These are phyloP conservation scores for Hordeum marinum DNA, from an alignment of 176 grass and related monocot species.

Conservation along the genomic window DNA sequence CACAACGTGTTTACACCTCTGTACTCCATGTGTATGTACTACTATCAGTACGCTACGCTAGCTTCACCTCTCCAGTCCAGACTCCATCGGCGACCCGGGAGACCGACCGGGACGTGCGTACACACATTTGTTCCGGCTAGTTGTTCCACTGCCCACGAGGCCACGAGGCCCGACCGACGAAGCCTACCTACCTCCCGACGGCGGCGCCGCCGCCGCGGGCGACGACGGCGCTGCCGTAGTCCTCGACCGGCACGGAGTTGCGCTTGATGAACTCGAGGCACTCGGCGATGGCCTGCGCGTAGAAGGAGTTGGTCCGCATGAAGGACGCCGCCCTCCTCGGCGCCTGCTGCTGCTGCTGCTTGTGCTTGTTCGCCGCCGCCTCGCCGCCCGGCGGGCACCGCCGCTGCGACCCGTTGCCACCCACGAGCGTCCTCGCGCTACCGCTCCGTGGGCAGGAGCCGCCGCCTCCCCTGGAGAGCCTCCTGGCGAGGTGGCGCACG, in stretches of 20 bases:
- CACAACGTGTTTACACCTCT: not conserved
- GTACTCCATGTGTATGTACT: not conserved
- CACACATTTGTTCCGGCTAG: too few relatives aligned
- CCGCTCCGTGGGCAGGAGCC: constrained; percentile 8
- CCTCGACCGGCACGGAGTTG: constrained; percentile 55
- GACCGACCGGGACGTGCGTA: not conserved
- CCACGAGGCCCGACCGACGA: not conserved
- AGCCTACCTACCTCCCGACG: not conserved
- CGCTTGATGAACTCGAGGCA: constrained; percentile 92
- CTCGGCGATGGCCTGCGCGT: constrained; percentile 79
- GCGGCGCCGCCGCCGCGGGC: not conserved
- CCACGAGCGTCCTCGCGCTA: constrained; percentile 39
- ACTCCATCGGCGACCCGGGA: not conserved
- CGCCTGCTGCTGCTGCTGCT: not conserved
- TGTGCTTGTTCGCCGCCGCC: not conserved
- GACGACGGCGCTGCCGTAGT: constrained; percentile 26
- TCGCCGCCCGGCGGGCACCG: not conserved
- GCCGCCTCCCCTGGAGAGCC: not conserved
- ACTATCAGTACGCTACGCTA: not conserved
- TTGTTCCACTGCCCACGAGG: not conserved
- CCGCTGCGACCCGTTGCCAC: not conserved
- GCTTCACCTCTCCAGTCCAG: not conserved
- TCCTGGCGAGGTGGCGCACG: constrained; percentile 33
- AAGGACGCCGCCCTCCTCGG: constrained; percentile 19
- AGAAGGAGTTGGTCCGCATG: constrained; percentile 68